Evolutionary conservation across 2,329 filamentous ascomycete species (phyloP).

Genomic region (Acephala macrosclerotiorum): DNA sequence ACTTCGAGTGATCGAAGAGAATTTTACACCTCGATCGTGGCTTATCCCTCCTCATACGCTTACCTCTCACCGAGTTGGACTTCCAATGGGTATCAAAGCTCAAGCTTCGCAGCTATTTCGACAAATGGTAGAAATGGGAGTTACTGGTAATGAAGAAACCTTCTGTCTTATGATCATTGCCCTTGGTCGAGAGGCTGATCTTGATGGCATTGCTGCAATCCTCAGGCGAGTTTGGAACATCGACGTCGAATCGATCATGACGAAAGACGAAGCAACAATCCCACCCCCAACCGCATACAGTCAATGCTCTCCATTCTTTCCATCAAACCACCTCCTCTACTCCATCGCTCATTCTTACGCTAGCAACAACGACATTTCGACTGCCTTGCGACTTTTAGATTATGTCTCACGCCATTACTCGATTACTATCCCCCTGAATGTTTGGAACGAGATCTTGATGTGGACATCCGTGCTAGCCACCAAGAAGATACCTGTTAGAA

Average conservation of each 20-base stretch:
- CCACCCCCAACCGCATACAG: slow-evolving; percentile 49
- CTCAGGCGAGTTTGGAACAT: slow-evolving; percentile 62
- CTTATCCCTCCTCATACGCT: slow-evolving; percentile 29
- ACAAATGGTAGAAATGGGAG: slow-evolving; percentile 53
- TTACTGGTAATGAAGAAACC: slow-evolving; percentile 57
- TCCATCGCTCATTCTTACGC: slow-evolving; percentile 74
- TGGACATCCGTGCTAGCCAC: slow-evolving; percentile 68
- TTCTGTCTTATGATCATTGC: slow-evolving; percentile 61
- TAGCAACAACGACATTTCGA: slow-evolving; percentile 67
- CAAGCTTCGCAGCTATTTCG: slow-evolving; percentile 48
- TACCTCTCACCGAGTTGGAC: slow-evolving; percentile 36
- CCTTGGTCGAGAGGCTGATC: slow-evolving; percentile 58
- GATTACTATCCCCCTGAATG: slow-evolving; percentile 60
- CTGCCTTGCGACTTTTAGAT: slow-evolving; percentile 66
- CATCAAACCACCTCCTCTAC: slow-evolving; percentile 65
- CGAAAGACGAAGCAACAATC: slow-evolving; percentile 32
- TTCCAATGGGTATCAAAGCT: slow-evolving; percentile 29
- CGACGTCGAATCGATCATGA: slow-evolving; percentile 32
- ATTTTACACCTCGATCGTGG: slow-evolving; percentile 36
- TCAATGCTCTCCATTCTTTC: slow-evolving; percentile 60
- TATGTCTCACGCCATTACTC: slow-evolving; percentile 66
- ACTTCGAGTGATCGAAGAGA: slow-evolving; percentile 43
- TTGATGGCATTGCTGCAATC: slow-evolving; percentile 53
- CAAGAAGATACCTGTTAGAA: not conserved
- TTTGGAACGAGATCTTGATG: slow-evolving; percentile 73